Conservation (phyloP, 768 basidiomycete species). For the Xerocomellus amylosporus region DNA sequence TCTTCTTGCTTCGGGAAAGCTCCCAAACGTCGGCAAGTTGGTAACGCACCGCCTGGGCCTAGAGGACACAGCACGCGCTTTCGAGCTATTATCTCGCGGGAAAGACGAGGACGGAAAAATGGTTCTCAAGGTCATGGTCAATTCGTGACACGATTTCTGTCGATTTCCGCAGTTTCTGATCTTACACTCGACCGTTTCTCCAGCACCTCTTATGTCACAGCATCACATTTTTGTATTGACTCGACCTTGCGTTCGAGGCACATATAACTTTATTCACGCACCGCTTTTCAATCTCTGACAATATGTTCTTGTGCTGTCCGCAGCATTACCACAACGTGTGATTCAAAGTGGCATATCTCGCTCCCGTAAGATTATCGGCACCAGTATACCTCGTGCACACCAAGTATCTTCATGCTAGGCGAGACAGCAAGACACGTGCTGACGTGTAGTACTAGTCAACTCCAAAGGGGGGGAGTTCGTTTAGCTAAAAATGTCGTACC, state of each 20-base stretch:
- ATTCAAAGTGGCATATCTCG: not conserved
- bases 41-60: constrained; percentile 77
- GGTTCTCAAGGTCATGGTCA: constrained; percentile 90
- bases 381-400: not conserved
- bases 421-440: constrained; percentile 10
- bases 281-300: constrained; percentile 6
- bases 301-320: not conserved
- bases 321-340: not conserved
- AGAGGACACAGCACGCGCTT: constrained; percentile 65
- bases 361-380: constrained; percentile 13
- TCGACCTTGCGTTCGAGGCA: constrained; percentile 9
- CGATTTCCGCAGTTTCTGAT: constrained; percentile 8
- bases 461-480: not conserved
- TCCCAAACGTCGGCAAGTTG: constrained; percentile 66
- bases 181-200: constrained; percentile 1
- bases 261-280: constrained; percentile 26
- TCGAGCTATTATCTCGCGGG: constrained; percentile 76
- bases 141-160: constrained; percentile 26
- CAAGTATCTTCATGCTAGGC: constrained; percentile 7
- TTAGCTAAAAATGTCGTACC: constrained; percentile 12
- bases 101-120: constrained; percentile 75
- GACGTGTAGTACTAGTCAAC: not conserved
- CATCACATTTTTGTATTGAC: constrained; percentile 9
- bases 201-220: constrained; percentile 14
- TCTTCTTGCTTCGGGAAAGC: constrained; percentile 63